Evolutionary conservation across 176 grass and related monocot genomes (phyloP), one percentile per base, ranked within the genome.

Genomic region (Raddia guianensis): DNA sequence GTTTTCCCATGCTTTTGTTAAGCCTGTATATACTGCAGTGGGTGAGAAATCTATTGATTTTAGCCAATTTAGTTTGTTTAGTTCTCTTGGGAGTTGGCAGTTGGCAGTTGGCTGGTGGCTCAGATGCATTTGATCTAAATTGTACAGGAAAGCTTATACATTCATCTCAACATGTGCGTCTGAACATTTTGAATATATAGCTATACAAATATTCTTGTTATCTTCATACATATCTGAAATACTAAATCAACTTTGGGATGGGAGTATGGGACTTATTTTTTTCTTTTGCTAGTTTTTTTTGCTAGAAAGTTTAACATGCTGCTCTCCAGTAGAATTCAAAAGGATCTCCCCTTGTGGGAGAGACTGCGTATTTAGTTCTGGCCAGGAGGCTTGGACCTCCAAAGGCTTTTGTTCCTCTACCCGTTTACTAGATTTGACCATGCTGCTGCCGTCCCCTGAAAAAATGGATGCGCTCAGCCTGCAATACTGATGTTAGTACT

Each of bases 401-500:
- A 27, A 27, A 27, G 27, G 27, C 27, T 27, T 27, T 27, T 27
- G 27, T 27, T 27, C 27, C 27, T 27, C 27, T 27, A 27, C 27
- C 27, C 27, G 27, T 27, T 27, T 27, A 0, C 27, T 27, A 27
- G 27, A 27, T 27, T 27, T 27, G 27, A 27, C 27, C 27, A 27
- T 27, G 27, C 27, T 27, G 27, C 27, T 27, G 27, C 27, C 27
- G 27, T 27, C 27, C 27, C 27, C 27, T 27, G 27, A 27, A 27
- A 27, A 27, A 27, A 27, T 27, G 27, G 27, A 27, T 72, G 27
- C 56, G 5, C 35, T 77, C 42, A 43, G 32, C 32, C 34, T 20
- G 13, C 8, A 86, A 11, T 78, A 68, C 46, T 89, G 71, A 86
- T 77, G 3, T 60, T 52, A 57, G 1, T 84, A 44, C 16, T 56